phyloP scores from a whole-genome alignment of 768 basidiomycete species.

The Lentinula edodes region DNA sequence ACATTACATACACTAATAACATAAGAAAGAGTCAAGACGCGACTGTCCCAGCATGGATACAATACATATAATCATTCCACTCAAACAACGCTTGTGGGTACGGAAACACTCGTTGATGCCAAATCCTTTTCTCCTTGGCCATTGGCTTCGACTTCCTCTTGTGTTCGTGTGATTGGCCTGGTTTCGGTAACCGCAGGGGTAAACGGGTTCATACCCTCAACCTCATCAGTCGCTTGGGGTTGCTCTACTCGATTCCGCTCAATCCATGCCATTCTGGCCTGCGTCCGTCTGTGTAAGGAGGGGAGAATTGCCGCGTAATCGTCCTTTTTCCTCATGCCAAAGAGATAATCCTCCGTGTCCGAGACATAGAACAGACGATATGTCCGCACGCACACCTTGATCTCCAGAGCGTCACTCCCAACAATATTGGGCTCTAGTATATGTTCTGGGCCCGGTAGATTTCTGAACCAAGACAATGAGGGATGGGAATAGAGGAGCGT shows the following conservation, averaged over 20 bases:
- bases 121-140: not conserved
- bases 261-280: conserved; percentile 32
- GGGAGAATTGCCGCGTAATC: conserved; percentile 30
- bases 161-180: no score
- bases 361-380: conserved; percentile 80
- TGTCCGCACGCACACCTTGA: conserved; percentile 79
- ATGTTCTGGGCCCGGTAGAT: conserved; percentile 24
- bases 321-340: conserved; percentile 35
- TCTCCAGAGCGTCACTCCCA: conserved; percentile 63
- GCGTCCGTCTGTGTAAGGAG: conserved; percentile 26
- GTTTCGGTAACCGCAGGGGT: not conserved
- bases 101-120: not conserved
- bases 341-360: conserved; percentile 58
- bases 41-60: not conserved
- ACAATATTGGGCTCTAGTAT: conserved; percentile 38
- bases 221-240: not conserved
- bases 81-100: not conserved
- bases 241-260: conserved; percentile 9
- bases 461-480: conserved; percentile 23
- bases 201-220: not conserved
- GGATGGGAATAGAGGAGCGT: not conserved
- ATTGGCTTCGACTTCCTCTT: not conserved
- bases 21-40: not conserved
- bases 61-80: not conserved
- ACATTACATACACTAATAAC: not conserved